Evolutionary conservation across 169 alveolate species (phyloP), one percentile per base, ranked within the genome.

Genomic region (Plasmodium reichenowi): DNA sequence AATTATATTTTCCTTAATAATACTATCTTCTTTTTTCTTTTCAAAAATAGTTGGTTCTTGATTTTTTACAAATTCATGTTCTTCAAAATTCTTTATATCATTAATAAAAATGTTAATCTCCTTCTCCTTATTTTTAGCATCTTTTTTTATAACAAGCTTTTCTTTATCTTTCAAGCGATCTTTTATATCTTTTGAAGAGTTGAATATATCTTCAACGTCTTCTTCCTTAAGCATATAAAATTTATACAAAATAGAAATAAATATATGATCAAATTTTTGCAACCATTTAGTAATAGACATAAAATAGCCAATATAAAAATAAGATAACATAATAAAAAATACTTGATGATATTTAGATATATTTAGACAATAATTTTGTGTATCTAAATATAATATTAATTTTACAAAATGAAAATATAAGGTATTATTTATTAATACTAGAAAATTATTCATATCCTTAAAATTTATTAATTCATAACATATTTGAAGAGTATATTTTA

Each of bases 321-420:
- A 83, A 43, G 91, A 83, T 38, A 83, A 68, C 43, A 83, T 22
- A 78, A 83, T 70, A 83, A 83, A 83, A 67, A 83, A 83, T 32
- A 26, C 3, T 6, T 68, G 59, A 58, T 83, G 91, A 20, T 52
- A 70, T 20, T 68, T 48, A 6, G 47, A 83, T 54, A 68, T 8
- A 66, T 67, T 22, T 10, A 50, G 22, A 54, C 71, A 83, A 58
- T 43, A 9, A 56, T 38, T 5, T 38, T 38, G 47, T 38, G 45
- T 60, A 56, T 68, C 26, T 43, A 83, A 83, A 83, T 54, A 83
- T 9, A 0, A 45, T 20, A 54, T 24, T 26, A 83, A 54, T 67
- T 83, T 83, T 48, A 47, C 17, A 67, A 83, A 68, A 68, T 83
- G 91, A 3, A 54, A 43, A 83, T 83, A 68, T 56, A 83, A 15